phyloP scores from a whole-genome alignment of 2,329 filamentous ascomycete genomes.

The Ascochyta koolunga region DNA sequence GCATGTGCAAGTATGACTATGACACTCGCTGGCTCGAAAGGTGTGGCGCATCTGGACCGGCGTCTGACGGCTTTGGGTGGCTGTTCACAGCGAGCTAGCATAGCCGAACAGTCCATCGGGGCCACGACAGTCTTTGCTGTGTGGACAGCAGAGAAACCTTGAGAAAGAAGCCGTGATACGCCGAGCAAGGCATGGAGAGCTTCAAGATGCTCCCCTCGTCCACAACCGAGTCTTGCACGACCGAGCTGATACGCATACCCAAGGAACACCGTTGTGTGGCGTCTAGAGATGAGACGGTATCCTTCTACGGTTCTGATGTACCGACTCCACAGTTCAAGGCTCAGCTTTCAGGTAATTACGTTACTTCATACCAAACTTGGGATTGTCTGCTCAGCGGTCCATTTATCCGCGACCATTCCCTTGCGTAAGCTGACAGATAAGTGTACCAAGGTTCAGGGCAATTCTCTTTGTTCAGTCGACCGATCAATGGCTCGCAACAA shows the following conservation, averaged over 20 bases:
- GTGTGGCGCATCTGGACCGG: constrained; percentile 11
- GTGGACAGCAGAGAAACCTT: not conserved
- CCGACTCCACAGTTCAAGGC: not conserved
- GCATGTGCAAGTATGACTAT: not conserved
- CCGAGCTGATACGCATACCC: not conserved
- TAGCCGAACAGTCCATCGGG: not conserved
- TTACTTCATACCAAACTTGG: not conserved
- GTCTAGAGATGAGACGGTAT: not conserved
- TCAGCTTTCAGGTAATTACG: not conserved
- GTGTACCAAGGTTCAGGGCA: constrained; percentile 1
- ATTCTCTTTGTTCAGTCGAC: constrained; percentile 1
- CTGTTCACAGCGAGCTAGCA: not conserved
- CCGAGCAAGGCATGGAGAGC: not conserved
- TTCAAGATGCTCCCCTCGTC: not conserved
- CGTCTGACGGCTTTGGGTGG: not conserved
- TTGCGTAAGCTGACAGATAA: not conserved
- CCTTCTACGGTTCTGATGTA: not conserved
- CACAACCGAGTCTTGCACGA: not conserved
- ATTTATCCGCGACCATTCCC: not conserved
- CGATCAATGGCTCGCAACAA: not conserved
- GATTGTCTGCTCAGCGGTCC: not conserved
- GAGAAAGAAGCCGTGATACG: not conserved
- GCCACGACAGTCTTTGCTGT: not conserved
- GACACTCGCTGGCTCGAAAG: not conserved
- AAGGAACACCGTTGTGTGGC: not conserved